Base-by-base conservation (phyloP, 805 yeast genomes). In the Candida adriatica region DNA sequence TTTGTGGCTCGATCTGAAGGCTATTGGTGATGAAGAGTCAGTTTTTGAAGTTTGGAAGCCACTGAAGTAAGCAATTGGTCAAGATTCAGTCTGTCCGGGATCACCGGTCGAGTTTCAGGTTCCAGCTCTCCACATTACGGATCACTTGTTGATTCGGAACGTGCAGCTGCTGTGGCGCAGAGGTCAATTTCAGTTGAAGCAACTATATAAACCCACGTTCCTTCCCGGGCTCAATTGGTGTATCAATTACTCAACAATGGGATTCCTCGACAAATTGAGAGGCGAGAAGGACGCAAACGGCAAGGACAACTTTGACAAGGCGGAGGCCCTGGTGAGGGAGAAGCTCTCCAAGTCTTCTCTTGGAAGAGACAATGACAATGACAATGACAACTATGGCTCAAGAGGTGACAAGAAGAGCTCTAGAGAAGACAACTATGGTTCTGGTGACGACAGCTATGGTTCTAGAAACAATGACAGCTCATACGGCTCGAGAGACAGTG, bases 221-320 rank as follows among this genome's bases (percentile, higher is more conserved):
- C n/a, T n/a, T n/a, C n/a, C n/a, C n/a, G n/a, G n/a, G n/a, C n/a
- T n/a, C n/a, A 16, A 19, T 19, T 19, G 11, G 22, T 19, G 11
- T 8, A 19, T 19, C 22, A 19, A 23, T 23, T 23, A 23, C 13
- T 8, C 25, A 23, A 30, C 22, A 24, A 30, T 28, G 34, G 32
- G 34, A 8, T 28, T 31, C 14, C 15, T 35, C 13, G 35, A 31
- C 31, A 27, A 27, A 27, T 15, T 28, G 23, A 31, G 20, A 25
- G 34, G 34, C 16, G 32, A 35, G 22, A 24, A 31, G 15, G 38
- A 35, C 35, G 16, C 8, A 10, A 27, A 18, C 27, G 34, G 37
- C 10, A 11, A 21, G 19, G 37, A 33, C 33, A 33, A 33, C 37
- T 33, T 33, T 15, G 37, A 33, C 33, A 33, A 33, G 30, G 33